Percentiles rank a stretch among this genome's conserved stretches.
phyloP scores from a whole-genome alignment of 1,284 basidiomycete genomes.

The Austroboletus niveus region DNA sequence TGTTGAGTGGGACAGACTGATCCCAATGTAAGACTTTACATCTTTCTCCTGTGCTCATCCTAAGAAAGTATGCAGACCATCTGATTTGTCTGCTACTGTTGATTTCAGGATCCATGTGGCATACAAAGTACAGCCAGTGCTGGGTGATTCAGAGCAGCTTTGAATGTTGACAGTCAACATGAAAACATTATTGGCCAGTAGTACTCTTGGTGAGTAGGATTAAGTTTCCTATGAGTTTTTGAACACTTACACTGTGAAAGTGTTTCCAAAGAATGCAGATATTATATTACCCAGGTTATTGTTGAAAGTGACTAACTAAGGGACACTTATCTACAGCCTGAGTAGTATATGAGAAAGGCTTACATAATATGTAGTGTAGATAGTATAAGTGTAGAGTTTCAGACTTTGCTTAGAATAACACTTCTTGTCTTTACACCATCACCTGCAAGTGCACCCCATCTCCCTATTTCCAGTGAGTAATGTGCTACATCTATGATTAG shows the following conservation, averaged over 20 bases:
- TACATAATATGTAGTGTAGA: too few relatives aligned
- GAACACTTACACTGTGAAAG: not conserved
- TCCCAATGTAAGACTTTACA: not conserved
- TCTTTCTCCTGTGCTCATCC: too few relatives aligned
- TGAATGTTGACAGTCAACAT: not conserved
- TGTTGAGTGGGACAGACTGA: conserved; percentile 1
- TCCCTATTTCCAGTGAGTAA: too few relatives aligned
- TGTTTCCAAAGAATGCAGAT: not conserved
- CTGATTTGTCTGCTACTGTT: not conserved
- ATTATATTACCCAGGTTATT: not conserved
- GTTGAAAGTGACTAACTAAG: too few relatives aligned
- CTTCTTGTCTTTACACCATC: too few relatives aligned
- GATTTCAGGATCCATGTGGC: not conserved
- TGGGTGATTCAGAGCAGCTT: not conserved
- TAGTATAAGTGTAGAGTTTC: too few relatives aligned
- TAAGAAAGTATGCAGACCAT: conserved; percentile 1
- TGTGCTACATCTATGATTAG: too few relatives aligned
- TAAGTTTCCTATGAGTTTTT: not conserved
- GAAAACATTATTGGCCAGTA: not conserved
- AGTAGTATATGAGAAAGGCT: too few relatives aligned
- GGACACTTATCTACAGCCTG: too few relatives aligned
- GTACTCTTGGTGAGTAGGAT: not conserved
- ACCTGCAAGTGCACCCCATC: too few relatives aligned
- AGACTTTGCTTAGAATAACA: too few relatives aligned
- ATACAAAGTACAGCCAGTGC: not conserved